Evolutionary conservation across 305 asterid genomes (phyloP), one percentile per base, ranked within the genome.

Genomic region (Fraxinus baroniana): DNA sequence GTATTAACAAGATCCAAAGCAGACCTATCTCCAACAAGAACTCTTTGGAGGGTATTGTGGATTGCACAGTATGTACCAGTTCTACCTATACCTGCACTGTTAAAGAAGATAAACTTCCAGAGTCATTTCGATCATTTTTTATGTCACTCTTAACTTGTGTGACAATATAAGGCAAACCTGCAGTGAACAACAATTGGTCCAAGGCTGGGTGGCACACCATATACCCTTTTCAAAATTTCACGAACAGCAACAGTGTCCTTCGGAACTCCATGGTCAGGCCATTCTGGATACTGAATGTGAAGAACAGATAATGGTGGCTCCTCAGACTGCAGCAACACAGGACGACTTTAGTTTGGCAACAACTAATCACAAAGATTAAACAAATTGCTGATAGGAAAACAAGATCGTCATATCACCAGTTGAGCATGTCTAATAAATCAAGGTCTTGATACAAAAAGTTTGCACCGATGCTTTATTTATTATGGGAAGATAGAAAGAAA

Each of bases 31-130:
- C 98, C 99, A 33, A 71, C 78, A 68, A 96, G 90, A 81, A 96
- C 87, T 85, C 98, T 91, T 86, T 96, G 95, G 85, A 96, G 88
- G 18, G 98, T 92, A 82, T 93, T 91, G 82, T 96, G 98, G 84
- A 96, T 92, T 76, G 87, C 87, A 84, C 98, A 94, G 81, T 96
- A 96, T 78, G 99, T 91, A 73, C 99, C 99, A 57, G 99, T 96
- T 85, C 99, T 93, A 91, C 99, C 99, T 80, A 96, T 96, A 80
- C 99, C 99, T 79, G 99, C 99, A 88, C 99, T 96, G 98, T 77
- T 70, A 78, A 79, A 78, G 44, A 84, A 77, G 83, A 88, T 57
- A 12, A 83, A 78, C 78, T 24, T 68, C 90, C 89, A 87, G 89
- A 82, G 37, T 71, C 62, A 80, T 72, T 83, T 74, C 41, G 17